phyloP scores from a whole-genome alignment of 345 rosid species.

The Pugionium cornutum region DNA sequence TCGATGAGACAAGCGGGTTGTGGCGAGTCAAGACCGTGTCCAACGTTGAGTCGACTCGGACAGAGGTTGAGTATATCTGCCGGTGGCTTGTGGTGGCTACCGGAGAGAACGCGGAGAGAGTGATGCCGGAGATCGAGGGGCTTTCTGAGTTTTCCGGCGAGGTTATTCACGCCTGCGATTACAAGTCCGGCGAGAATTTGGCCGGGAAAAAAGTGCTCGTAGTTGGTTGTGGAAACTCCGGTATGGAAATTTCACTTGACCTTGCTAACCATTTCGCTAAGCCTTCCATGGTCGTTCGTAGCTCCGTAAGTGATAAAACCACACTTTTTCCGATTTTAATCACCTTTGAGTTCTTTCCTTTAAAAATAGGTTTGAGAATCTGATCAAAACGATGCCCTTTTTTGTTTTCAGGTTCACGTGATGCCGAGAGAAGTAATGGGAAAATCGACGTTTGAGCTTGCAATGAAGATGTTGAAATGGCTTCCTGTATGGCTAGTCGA shows the following conservation, averaged over 20 bases:
- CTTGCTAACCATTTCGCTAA: slow-evolving; percentile 63
- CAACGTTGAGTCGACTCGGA: slow-evolving; percentile 26
- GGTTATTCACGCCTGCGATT: slow-evolving; percentile 62
- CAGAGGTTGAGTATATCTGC: slow-evolving; percentile 78
- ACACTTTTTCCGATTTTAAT: no score
- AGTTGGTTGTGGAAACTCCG: slow-evolving; percentile 91
- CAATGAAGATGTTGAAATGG: slow-evolving; percentile 38
- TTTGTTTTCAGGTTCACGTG: slow-evolving; percentile 56
- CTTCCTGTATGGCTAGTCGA: slow-evolving; percentile 78
- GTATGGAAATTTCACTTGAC: slow-evolving; percentile 92
- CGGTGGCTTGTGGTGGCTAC: slow-evolving; percentile 94
- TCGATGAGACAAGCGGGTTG: slow-evolving; percentile 67
- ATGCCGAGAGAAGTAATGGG: slow-evolving; percentile 62
- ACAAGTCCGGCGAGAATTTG: slow-evolving; percentile 73
- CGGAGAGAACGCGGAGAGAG: slow-evolving; percentile 83
- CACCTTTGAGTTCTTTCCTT: no score
- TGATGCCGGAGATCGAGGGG: slow-evolving; percentile 72
- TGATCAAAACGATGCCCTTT: not conserved
- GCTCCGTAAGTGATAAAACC: slow-evolving; percentile 56
- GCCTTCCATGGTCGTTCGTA: slow-evolving; percentile 78
- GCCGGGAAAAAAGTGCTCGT: slow-evolving; percentile 68
- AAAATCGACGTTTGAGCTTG: slow-evolving; percentile 62
- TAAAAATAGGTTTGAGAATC: not conserved
- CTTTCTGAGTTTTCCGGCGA: slow-evolving; percentile 60
- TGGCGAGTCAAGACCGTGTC: slow-evolving; percentile 74